Evolutionary conservation across 441 rosid genomes (phyloP).

Genomic region (Brassica hybrid): DNA sequence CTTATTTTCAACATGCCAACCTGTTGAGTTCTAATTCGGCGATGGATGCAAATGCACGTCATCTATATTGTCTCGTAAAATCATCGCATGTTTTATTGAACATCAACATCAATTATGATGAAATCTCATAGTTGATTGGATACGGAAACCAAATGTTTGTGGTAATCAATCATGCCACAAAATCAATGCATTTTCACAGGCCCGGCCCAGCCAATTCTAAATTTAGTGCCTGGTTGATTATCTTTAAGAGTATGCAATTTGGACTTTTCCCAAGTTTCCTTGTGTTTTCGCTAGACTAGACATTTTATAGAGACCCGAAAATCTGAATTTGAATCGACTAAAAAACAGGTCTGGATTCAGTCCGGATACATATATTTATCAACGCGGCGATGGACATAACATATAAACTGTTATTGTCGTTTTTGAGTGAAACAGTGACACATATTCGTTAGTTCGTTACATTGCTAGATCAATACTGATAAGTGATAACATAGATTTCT

Average conservation of each 20-base stretch:
- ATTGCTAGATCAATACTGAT: not conserved
- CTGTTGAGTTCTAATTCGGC: too few relatives aligned
- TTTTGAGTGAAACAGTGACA: not conserved
- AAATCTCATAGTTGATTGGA: not conserved
- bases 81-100: too few relatives aligned
- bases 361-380: too few relatives aligned
- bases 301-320: too few relatives aligned
- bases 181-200: not conserved
- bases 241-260: not conserved
- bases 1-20: too few relatives aligned
- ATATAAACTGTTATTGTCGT: not conserved
- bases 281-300: not conserved
- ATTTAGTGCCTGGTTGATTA: not conserved
- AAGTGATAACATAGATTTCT: not conserved
- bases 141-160: not conserved
- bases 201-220: slow-evolving; percentile 19
- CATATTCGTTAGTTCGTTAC: not conserved
- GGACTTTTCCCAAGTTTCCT: not conserved
- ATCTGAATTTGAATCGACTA: too few relatives aligned
- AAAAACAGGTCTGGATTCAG: too few relatives aligned
- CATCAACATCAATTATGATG: too few relatives aligned
- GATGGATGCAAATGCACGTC: too few relatives aligned
- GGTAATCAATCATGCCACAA: not conserved
- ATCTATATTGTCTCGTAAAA: too few relatives aligned
- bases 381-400: not conserved